Base-by-base conservation (phyloP, 768 basidiomycete species). In the Austroboletus eburneus region DNA sequence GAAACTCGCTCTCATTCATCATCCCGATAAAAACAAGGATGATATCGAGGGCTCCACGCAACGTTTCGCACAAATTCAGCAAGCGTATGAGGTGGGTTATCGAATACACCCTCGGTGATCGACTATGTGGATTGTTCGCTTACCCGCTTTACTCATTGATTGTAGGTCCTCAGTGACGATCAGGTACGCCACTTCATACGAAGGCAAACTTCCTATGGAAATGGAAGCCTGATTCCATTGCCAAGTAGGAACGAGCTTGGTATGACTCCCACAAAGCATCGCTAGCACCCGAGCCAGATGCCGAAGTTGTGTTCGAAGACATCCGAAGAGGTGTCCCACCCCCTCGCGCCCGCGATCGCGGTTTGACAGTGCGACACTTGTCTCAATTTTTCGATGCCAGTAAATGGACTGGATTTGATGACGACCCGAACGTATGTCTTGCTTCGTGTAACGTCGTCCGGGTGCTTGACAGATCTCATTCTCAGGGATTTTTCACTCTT, bases 191-290 rank as follows among this genome's bases (percentile, higher is more conserved):
- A n/a, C n/a, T n/a, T n/a, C n/a, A n/a, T n/a, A n/a, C n/a, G n/a
- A n/a, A n/a, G n/a, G n/a, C n/a, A n/a, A n/a, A n/a, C n/a, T n/a
- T n/a, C n/a, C n/a, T n/a, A n/a, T n/a, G n/a, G n/a, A n/a, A n/a
- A n/a, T n/a, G n/a, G n/a, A n/a, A n/a, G n/a, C n/a, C n/a, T n/a
- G n/a, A n/a, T n/a, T n/a, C n/a, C n/a, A n/a, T n/a, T n/a, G n/a
- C n/a, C 64, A 74, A 78, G 72, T 79, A 95, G 88, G 95, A 98
- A 75, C 76, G 96, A 56, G 93, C 96, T 36, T 99, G 93, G 90
- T 99, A 99, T 66, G 96, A 99, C 67, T 83, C 83, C 5, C 95
- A 98, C 64, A 83, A 85, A 48, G 82, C 86, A 23, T 86, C 87
- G 21, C 74, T 92, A 7, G 71, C 74, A 16, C 87, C 87, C 3